Percentiles rank a stretch among this genome's conserved stretches.
Conservation (phyloP, 176 grass and related monocot species). For the Oryza glaberrima region DNA sequence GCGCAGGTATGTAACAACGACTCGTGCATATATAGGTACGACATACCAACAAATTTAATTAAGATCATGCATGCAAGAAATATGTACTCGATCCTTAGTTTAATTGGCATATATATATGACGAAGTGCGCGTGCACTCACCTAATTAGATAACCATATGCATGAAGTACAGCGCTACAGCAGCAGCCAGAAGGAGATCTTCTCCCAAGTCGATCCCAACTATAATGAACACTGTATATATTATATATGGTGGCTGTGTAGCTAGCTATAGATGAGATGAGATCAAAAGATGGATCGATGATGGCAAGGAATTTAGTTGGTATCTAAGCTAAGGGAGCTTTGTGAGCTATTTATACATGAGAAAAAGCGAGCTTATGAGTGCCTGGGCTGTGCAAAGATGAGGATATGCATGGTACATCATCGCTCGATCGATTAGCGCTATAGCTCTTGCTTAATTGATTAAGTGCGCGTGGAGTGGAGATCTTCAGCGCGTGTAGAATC, state of each 20-base stretch:
- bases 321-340: neutral
- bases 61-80: neutral
- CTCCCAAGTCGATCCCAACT: neutral
- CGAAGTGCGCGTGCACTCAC: neutral
- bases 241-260: neutral
- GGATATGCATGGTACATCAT: neutral
- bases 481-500: slow-evolving; percentile 30
- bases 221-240: no score
- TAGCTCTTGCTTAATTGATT: neutral
- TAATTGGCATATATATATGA: neutral
- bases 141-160: neutral
- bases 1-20: neutral
- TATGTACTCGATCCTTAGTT: neutral
- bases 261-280: no score
- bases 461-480: slow-evolving; percentile 25
- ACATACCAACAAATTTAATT: neutral
- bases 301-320: neutral
- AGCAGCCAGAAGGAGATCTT: neutral
- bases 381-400: slow-evolving; percentile 8
- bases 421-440: no score
- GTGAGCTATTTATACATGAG: slow-evolving; percentile 17
- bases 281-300: no score
- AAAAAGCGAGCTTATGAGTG: neutral
- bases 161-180: neutral
- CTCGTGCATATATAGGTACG: neutral